Evolutionary conservation across 106 monocot species (phyloP), one percentile per base, ranked within the genome.

Genomic region (Chionographis japonica): DNA sequence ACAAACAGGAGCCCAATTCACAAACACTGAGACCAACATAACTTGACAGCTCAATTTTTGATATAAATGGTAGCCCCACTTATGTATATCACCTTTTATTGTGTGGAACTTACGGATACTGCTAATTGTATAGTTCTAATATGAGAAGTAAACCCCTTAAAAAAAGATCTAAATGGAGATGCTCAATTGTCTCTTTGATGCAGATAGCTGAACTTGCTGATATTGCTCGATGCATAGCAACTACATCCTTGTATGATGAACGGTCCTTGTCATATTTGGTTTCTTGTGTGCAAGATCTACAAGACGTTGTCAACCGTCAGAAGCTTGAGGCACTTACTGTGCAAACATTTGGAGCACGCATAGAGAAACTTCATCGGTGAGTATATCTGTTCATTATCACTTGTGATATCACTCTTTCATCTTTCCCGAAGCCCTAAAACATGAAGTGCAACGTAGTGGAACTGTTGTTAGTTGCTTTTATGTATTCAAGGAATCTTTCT

Each of bases 201-300:
- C 74, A 97, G 97, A 87, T 98, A 36, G 56, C 69, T 81, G 98
- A 92, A 71, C 90, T 98, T 80, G 98, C 93, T 68, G 98, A 98
- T 79, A 98, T 98, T 83, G 92, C 98, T 77, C 79, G 90, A 43
- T 98, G 98, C 64, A 83, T 93, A 37, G 92, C 90, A 75, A 92
- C 69, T 80, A 56, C 87, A 20, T 49, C 87, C 6, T 40, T 90
- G 40, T 84, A 97, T 79, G 98, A 98, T 67, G 98, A 92, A 73
- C 72, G 66, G 2, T 90, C 90, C 13, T 62, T 87, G 50, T 70
- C 78, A 42, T 90, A 85, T 66, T 68, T 98, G 54, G 90, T 98
- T 70, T 90, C 89, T 27, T 98, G 89, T 56, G 64, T 98, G 57
- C 89, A 92, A 85, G 98, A 93, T 85, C 71, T 98, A 41, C 98